These are phyloP conservation scores for Fragilaria radians DNA, from an alignment of 108 stramenopile species.

Conservation along the genomic window DNA sequence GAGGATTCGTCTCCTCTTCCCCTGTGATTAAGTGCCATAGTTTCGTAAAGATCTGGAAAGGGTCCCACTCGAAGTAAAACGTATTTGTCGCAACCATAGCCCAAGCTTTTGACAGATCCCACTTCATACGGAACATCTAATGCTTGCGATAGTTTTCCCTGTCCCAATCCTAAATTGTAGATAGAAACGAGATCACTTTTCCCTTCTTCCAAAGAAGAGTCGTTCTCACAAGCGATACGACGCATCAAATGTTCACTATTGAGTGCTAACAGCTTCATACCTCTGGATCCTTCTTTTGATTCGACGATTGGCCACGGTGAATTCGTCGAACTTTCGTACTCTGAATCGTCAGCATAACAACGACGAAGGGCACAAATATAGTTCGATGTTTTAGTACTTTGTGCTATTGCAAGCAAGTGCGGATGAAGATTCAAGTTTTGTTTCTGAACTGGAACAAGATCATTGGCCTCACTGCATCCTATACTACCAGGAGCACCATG, in stretches of 20 bases:
- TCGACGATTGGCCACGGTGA: slow-evolving; percentile 82
- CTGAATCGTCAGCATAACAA: slow-evolving; percentile 55
- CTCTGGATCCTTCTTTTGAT: slow-evolving; percentile 40
- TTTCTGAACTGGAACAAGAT: slow-evolving; percentile 41
- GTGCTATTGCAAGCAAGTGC: slow-evolving; percentile 58
- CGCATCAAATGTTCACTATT: slow-evolving; percentile 80
- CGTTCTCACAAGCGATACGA: slow-evolving; percentile 66
- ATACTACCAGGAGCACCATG: slow-evolving; percentile 74
- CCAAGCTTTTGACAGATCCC: slow-evolving; percentile 60
- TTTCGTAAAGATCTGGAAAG: slow-evolving; percentile 74
- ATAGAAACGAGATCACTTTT: slow-evolving; percentile 38
- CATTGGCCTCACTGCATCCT: slow-evolving; percentile 40
- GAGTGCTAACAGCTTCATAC: slow-evolving; percentile 58
- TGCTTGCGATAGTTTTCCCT: slow-evolving; percentile 27
- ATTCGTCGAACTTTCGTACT: slow-evolving; percentile 34
- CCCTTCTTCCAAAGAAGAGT: slow-evolving; percentile 29
- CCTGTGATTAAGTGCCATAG: slow-evolving; percentile 50
- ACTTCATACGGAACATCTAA: slow-evolving; percentile 51
- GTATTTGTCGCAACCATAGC: slow-evolving; percentile 81
- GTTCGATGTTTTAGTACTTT: slow-evolving; percentile 47
- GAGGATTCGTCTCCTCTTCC: slow-evolving; percentile 47
- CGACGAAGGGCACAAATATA: slow-evolving; percentile 65
- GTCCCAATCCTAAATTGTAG: slow-evolving; percentile 62
- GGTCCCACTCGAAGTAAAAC: slow-evolving; percentile 68
- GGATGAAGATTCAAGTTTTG: slow-evolving; percentile 62